These are phyloP conservation scores for Arachis monticola DNA, from an alignment of 331 rosid genomes.

Conservation along the genomic window DNA sequence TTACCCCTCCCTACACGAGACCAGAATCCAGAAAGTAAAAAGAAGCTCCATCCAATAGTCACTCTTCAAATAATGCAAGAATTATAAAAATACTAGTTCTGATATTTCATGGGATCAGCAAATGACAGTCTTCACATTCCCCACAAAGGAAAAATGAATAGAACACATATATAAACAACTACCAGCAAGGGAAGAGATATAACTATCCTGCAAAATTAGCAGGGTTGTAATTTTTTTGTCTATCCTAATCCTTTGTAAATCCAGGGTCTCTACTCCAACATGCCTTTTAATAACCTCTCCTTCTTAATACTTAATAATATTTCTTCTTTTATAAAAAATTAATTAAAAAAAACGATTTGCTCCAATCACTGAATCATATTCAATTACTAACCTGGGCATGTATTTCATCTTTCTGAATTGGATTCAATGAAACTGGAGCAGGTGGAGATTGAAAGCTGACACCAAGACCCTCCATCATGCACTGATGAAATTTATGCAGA, in stretches of 20 bases:
- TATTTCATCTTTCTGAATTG: conserved; percentile 75
- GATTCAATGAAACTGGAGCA: conserved; percentile 59
- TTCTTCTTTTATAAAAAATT: too few species aligned
- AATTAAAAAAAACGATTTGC: conserved; percentile 20
- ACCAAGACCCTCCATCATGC: conserved; percentile 82
- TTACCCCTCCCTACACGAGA: too few species aligned
- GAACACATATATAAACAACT: conserved; percentile 3
- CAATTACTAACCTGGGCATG: conserved; percentile 76
- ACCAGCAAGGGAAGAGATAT: conserved; percentile 8
- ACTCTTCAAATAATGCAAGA: not conserved
- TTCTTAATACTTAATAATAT: too few species aligned
- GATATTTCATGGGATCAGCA: conserved; percentile 33
- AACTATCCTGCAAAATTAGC: conserved; percentile 16
- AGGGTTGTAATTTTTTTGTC: not conserved
- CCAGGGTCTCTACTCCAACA: too few species aligned
- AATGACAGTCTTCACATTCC: conserved; percentile 11
- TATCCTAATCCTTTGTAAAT: too few species aligned
- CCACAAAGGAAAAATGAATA: conserved; percentile 1
- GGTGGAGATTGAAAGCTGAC: conserved; percentile 64
- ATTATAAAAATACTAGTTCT: conserved; percentile 17
- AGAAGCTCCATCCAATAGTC: conserved; percentile 4
- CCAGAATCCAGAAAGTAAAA: too few species aligned
- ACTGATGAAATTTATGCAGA: conserved; percentile 60
- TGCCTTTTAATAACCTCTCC: too few species aligned
- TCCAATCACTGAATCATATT: conserved; percentile 30